These are phyloP conservation scores for Nasturtium officinale DNA, from an alignment of 345 rosid species.

Conservation along the genomic window DNA sequence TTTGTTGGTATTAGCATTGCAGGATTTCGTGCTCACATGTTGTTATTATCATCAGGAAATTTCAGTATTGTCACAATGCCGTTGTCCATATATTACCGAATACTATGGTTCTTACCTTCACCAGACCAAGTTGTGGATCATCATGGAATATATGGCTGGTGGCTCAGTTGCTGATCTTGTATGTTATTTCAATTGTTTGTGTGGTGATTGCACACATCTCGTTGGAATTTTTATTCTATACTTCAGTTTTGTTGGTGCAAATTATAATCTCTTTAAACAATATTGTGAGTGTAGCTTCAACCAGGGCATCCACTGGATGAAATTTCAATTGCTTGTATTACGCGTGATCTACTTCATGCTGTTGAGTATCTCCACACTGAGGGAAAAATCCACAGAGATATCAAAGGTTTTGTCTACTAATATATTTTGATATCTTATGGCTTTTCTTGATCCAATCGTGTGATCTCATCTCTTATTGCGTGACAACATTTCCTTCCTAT, in stretches of 20 bases:
- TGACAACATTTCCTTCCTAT: constrained; percentile 35
- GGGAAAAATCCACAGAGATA: constrained; percentile 98
- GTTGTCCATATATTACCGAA: constrained; percentile 92
- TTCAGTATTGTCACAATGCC: constrained; percentile 93
- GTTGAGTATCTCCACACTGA: constrained; percentile 92
- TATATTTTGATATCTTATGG: neutral
- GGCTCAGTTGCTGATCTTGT: constrained; percentile 99
- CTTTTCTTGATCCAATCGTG: constrained; percentile 25
- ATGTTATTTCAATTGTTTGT: constrained; percentile 51
- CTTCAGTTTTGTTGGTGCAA: constrained; percentile 9
- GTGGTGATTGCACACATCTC: constrained; percentile 18
- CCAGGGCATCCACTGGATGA: constrained; percentile 93
- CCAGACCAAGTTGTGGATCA: constrained; percentile 98
- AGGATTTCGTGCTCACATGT: constrained; percentile 39
- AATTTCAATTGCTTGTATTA: constrained; percentile 86
- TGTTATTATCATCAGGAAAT: constrained; percentile 69
- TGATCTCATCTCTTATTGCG: constrained; percentile 26
- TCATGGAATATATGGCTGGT: constrained; percentile 99
- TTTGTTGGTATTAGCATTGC: constrained; percentile 7
- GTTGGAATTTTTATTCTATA: constrained; percentile 6
- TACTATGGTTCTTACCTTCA: constrained; percentile 96
- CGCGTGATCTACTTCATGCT: constrained; percentile 95
- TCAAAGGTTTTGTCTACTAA: constrained; percentile 69
- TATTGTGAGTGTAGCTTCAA: constrained; percentile 68
- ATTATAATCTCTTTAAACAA: constrained; percentile 15